Base-by-base conservation (phyloP, 1,139 yeast species). In the Geotrichum carabidarum region DNA sequence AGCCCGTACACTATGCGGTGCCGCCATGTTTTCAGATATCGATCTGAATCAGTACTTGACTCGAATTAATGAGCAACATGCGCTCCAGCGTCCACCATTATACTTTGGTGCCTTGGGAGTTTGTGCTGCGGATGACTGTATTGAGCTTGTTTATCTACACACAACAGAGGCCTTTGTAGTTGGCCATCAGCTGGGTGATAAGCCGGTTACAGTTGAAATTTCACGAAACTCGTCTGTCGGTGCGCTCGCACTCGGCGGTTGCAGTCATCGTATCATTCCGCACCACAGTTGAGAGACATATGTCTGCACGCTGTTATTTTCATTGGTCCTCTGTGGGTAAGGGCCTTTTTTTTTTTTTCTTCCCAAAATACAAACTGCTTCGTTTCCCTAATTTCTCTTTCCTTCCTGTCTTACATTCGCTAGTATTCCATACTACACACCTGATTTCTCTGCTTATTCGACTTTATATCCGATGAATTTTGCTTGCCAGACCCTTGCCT, bases 141-240 rank as follows among this genome's bases (percentile, higher is more conserved):
- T 58, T 14, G 48, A 51, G 22, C 42, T 61, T 8, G 52, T 51
- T 15, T 63, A 55, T 51, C 62, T 60, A 8, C 66, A 63, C 53
- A 58, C 65, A 9, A 63, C 68, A 8, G 66, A 63, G 35, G 55
- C 63, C 8, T 61, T 65, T 65, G 59, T 63, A 15, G 31, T 59
- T 7, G 65, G 59, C 11, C 61, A 57, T 34, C 54, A 50, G 17
- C 49, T 46, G 46, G 50, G 48, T 41, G 53, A 41, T 34, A 53
- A 42, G n/a, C 41, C 49, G 8, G 42, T 41, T 2, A 32, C n/a
- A 11, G 43, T 36, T 17, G 54, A 31, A 17, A 30, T 41, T 37
- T 51, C 53, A 41, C 55, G 53, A 30, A 22, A 41, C 44, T 34
- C 42, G 32, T n/a, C 36, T 8, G 50, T 44, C 43, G 48, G 58